Percentiles rank a stretch among this genome's conserved stretches.
Conservation (phyloP, 1,139 yeast genomes). For the Arxiozyma slooffiae region DNA sequence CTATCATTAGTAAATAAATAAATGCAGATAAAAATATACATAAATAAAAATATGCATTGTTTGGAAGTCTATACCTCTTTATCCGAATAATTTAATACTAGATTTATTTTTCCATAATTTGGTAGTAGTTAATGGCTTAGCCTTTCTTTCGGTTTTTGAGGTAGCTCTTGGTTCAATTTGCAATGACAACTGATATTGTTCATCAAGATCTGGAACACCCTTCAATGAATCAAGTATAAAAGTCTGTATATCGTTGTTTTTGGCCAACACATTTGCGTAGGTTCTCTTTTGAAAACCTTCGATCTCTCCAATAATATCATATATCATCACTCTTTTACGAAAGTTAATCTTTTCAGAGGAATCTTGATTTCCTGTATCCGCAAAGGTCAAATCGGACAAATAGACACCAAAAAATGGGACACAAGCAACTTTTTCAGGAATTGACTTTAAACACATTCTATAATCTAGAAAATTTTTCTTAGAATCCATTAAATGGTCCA, state of each 20-base stretch:
- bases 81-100: conserved; percentile 5
- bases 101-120: conserved; percentile 4
- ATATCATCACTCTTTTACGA: conserved; percentile 67
- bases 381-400: conserved; percentile 80
- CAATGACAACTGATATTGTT: conserved; percentile 67
- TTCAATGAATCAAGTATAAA: conserved; percentile 48
- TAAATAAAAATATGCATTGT: neutral
- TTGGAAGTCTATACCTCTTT: neutral
- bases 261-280: conserved; percentile 48
- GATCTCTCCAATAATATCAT: conserved; percentile 64
- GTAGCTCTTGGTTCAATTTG: conserved; percentile 58
- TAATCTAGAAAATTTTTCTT: conserved; percentile 81
- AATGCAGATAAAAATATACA: neutral
- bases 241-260: conserved; percentile 57
- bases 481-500: conserved; percentile 82
- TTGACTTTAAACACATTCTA: conserved; percentile 64
- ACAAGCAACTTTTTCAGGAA: conserved; percentile 60
- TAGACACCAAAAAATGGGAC: conserved; percentile 91
- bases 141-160: neutral
- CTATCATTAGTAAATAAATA: too few relatives aligned
- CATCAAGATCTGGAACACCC: conserved; percentile 58
- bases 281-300: conserved; percentile 57
- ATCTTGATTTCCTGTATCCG: conserved; percentile 85
- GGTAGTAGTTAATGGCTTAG: neutral
- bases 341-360: conserved; percentile 57